Conservation (phyloP, 345 rosid genomes). For the Orychophragmus violaceus region DNA sequence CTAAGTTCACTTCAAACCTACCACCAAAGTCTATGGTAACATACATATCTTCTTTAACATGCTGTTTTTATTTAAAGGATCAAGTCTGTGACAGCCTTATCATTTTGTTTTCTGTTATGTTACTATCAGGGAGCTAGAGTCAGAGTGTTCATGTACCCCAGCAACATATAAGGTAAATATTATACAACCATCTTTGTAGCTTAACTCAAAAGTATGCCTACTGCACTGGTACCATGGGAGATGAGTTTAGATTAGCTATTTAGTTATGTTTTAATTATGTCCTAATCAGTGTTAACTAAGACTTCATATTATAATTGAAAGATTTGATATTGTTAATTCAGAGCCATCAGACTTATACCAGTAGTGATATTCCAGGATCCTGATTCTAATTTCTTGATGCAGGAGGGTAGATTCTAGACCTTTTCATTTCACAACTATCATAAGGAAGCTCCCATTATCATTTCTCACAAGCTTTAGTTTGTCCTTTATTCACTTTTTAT, state of each 20-base stretch:
- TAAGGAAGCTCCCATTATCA: slow-evolving; percentile 1
- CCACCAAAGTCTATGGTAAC: slow-evolving; percentile 89
- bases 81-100: background rate
- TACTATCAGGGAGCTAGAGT: slow-evolving; percentile 61
- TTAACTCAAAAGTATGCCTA: background rate
- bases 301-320: background rate
- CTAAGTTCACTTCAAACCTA: slow-evolving; percentile 79
- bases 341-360: background rate
- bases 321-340: background rate
- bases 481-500: slow-evolving; percentile 13
- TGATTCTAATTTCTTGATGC: background rate
- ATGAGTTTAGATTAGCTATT: background rate
- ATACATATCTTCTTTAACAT: background rate
- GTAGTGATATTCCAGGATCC: too few species aligned
- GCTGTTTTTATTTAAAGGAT: background rate
- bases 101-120: background rate
- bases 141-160: slow-evolving; percentile 96
- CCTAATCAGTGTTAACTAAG: background rate
- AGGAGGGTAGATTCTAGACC: background rate
- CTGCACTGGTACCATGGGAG: background rate
- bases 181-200: background rate
- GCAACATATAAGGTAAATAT: slow-evolving; percentile 68
- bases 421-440: background rate
- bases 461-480: slow-evolving; percentile 4
- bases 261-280: background rate